Conservation (phyloP, 2,329 filamentous ascomycete species). For the Endoconidiophora laricicola region DNA sequence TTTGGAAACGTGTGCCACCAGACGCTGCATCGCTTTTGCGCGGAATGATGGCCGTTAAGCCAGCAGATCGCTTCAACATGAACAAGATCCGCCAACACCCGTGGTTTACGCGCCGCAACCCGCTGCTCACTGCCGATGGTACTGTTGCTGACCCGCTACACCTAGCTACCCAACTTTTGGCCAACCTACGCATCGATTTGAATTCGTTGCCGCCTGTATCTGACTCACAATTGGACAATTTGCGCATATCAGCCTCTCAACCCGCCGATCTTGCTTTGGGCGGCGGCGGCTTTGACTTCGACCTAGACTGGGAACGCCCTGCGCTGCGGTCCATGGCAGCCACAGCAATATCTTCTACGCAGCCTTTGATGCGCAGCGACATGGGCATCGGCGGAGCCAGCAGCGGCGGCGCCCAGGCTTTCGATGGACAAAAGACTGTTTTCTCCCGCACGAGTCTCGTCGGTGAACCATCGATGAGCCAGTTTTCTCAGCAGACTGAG, state of each 20-base stretch:
- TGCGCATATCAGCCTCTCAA: slow-evolving; percentile 44
- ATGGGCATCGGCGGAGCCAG: slow-evolving; percentile 15
- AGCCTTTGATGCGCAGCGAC: slow-evolving; percentile 26
- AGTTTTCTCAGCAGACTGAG: slow-evolving; percentile 66
- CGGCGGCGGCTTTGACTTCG: slow-evolving; percentile 46
- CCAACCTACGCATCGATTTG: slow-evolving; percentile 79
- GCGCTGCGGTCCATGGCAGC: slow-evolving; percentile 32
- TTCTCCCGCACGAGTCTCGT: slow-evolving; percentile 47
- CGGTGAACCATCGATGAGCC: slow-evolving; percentile 72
- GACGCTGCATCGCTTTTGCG: slow-evolving; percentile 67
- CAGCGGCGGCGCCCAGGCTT: neutral
- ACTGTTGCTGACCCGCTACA: slow-evolving; percentile 61
- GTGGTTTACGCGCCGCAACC: slow-evolving; percentile 80
- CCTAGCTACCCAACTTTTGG: slow-evolving; percentile 89
- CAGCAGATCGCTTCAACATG: slow-evolving; percentile 62
- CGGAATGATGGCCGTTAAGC: slow-evolving; percentile 80
- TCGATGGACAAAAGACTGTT: slow-evolving; percentile 4
- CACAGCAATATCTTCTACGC: slow-evolving; percentile 30
- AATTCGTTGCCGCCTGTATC: slow-evolving; percentile 27
- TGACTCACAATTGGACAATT: slow-evolving; percentile 17
- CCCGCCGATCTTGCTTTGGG: slow-evolving; percentile 35
- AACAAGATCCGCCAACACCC: slow-evolving; percentile 77
- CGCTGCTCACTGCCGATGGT: slow-evolving; percentile 57
- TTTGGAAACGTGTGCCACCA: slow-evolving; percentile 65
- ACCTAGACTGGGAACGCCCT: slow-evolving; percentile 81